A percentile compares a stretch with the other conserved stretches of the same genome.
phyloP scores from a whole-genome alignment of 2,329 filamentous ascomycete species.

The Ophiostoma perfectum region DNA sequence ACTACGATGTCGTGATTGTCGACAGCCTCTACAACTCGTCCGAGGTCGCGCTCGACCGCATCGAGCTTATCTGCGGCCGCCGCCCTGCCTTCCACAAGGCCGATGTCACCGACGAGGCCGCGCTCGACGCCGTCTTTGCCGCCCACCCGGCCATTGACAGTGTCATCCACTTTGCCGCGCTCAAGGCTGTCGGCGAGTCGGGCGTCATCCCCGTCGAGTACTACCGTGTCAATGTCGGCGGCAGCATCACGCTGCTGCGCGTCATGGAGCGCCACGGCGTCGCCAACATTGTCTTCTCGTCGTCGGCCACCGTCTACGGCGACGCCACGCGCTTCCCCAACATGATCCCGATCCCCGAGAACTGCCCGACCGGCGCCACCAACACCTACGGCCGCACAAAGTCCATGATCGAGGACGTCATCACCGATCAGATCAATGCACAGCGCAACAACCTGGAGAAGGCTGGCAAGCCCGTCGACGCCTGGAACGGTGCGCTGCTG shows the following conservation, averaged over 20 bases:
- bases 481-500: constrained; percentile 89
- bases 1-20: constrained; percentile 92
- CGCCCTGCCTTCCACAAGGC: constrained; percentile 76
- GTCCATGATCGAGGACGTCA: constrained; percentile 83
- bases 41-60: constrained; percentile 83
- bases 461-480: constrained; percentile 66
- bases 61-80: constrained; percentile 88
- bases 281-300: constrained; percentile 96
- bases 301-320: constrained; percentile 95
- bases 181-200: constrained; percentile 98
- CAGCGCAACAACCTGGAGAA: constrained; percentile 79
- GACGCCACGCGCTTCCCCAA: constrained; percentile 92
- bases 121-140: constrained; percentile 78
- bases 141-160: constrained; percentile 92
- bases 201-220: constrained; percentile 92
- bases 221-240: constrained; percentile 94
- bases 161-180: constrained; percentile 96
- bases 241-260: constrained; percentile 78
- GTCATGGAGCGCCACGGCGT: constrained; percentile 88
- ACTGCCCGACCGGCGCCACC: constrained; percentile 91
- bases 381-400: constrained; percentile 99
- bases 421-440: constrained; percentile 83
- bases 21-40: constrained; percentile 98
- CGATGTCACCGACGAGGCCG: constrained; percentile 82
- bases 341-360: constrained; percentile 98